Conservation (phyloP, 345 rosid species). For the Turritis glabra region DNA sequence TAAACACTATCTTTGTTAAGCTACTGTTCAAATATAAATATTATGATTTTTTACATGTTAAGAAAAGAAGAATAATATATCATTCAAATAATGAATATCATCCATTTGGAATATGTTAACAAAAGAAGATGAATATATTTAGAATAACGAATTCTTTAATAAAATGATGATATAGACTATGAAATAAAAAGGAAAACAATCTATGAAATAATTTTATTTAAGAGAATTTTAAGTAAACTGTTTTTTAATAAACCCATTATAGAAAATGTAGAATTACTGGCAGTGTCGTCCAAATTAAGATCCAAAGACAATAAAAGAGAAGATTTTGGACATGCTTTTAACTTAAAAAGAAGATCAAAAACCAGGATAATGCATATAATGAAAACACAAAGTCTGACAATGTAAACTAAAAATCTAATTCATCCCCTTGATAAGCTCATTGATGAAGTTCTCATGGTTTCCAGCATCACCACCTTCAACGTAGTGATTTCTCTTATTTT, state of each 20-base stretch:
- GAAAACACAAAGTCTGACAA: background rate
- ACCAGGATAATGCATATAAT: conserved; percentile 8
- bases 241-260: background rate
- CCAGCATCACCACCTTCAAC: conserved; percentile 98
- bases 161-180: too few species aligned
- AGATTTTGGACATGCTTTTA: conserved; percentile 5
- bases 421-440: conserved; percentile 91
- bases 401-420: conserved; percentile 45
- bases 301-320: background rate
- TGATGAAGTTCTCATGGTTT: conserved; percentile 69
- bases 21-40: too few species aligned
- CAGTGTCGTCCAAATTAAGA: background rate
- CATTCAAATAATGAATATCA: too few species aligned
- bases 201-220: too few species aligned
- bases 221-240: background rate
- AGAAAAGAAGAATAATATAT: too few species aligned
- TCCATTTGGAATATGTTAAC: too few species aligned
- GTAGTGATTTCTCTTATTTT: conserved; percentile 94
- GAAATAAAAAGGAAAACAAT: too few species aligned
- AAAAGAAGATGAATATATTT: too few species aligned
- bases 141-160: too few species aligned
- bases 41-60: too few species aligned
- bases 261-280: background rate
- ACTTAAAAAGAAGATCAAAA: conserved; percentile 22
- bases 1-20: too few species aligned